Base-by-base conservation (phyloP, 73 alveolate species). In the Blepharisma stoltei region DNA sequence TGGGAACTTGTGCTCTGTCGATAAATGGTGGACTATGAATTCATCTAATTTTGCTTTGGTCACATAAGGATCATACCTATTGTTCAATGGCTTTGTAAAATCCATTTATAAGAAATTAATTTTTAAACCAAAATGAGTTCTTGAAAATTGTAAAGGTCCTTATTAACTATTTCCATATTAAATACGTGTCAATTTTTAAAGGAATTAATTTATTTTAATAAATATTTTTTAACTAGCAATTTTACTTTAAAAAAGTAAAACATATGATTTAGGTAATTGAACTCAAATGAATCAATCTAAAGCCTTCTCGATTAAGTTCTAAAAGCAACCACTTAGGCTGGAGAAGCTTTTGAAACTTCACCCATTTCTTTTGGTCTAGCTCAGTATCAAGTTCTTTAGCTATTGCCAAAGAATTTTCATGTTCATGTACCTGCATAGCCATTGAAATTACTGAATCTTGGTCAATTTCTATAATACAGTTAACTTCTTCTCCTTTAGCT, bases 41-140 rank as follows among this genome's bases (percentile, higher is more conserved):
- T 60, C 73, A 60, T 60, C 73, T 3, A 60, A 4, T 60, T 60
- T 60, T 25, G 46, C 73, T 25, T 60, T 60, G 45, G 45, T 60
- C 14, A 25, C 46, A 25, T 60, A 60, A 20, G 73, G 73, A 60
- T 60, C 73, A 60, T 60, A 60, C 23, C 73, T 14, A 60, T 60
- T 60, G 45, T 14, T 14, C 46, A 60, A 60, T 14, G 73, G 73
- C 23, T 60, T 60, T 32, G 41, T 32, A 32, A 32, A 32, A 32
- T 32, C 41, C 41, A 32, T 32, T 32, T 32, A 32, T 32, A 32
- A 32, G 41, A 32, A 32, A 32, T 32, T 32, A 32, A 1, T 32
- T 32, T 32, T 32, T 32, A 32, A 32, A 32, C 3, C 41, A 32
- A 32, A n/a, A 1, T 32, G 41, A 32, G 41, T 3, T 32, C 41